Evolutionary conservation across 371 early-diverging fungal genomes (phyloP).

Genomic region (Mucor mucedo): DNA sequence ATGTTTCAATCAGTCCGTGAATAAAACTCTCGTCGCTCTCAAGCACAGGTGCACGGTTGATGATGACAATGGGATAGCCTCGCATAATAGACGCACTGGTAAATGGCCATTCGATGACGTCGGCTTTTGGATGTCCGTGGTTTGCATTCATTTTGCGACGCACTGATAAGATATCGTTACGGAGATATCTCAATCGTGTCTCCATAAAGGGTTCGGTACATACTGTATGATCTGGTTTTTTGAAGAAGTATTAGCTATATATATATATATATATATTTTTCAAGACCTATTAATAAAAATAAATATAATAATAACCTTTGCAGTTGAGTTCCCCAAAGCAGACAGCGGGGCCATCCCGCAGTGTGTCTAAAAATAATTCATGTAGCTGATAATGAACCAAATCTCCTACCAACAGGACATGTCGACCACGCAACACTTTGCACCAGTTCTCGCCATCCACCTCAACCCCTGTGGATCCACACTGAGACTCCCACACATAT

Average conservation of each 20-base stretch:
- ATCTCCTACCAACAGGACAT: constrained; percentile 61
- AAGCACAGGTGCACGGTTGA: constrained; percentile 55
- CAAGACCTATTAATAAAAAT: too few species aligned
- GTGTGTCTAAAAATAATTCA: constrained; percentile 54
- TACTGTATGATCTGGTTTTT: constrained; percentile 44
- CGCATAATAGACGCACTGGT: constrained; percentile 34
- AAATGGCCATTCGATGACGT: constrained; percentile 57
- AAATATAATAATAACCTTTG: constrained; percentile 32
- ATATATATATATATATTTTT: too few species aligned
- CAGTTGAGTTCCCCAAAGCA: constrained; percentile 65
- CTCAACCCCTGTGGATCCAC: constrained; percentile 13
- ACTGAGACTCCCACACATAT: constrained; percentile 36
- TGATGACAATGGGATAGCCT: constrained; percentile 46
- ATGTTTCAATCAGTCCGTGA: constrained; percentile 42
- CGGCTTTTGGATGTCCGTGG: constrained; percentile 40
- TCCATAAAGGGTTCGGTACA: constrained; percentile 32
- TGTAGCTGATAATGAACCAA: constrained; percentile 63
- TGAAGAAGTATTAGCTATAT: background rate
- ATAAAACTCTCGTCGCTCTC: constrained; percentile 55
- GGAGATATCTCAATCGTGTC: constrained; percentile 47
- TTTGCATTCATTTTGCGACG: constrained; percentile 31
- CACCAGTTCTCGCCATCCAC: constrained; percentile 39
- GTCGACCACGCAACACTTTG: constrained; percentile 33
- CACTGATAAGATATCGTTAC: constrained; percentile 61
- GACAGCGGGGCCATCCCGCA: constrained; percentile 51